Evolutionary conservation across 2,329 filamentous ascomycete genomes (phyloP).

Genomic region (Neopestalotiopsis sp.): DNA sequence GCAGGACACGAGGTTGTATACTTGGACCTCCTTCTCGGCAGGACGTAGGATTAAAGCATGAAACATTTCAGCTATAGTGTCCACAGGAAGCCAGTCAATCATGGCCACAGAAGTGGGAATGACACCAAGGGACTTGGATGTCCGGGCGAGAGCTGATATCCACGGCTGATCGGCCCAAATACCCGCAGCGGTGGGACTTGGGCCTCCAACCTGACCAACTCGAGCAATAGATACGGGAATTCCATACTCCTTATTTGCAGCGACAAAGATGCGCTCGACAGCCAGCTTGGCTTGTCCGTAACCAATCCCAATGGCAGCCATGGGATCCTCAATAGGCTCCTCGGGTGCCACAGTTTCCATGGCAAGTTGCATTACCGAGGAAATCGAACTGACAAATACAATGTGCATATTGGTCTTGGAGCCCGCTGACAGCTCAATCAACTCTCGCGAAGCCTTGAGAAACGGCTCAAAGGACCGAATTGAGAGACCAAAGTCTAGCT

Average conservation of each 20-base stretch:
- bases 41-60: slow-evolving; percentile 12
- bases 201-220: slow-evolving; percentile 26
- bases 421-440: slow-evolving; percentile 17
- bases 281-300: slow-evolving; percentile 30
- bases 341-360: neutral
- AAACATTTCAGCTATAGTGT: slow-evolving; percentile 23
- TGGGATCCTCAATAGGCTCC: slow-evolving; percentile 19
- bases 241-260: slow-evolving; percentile 12
- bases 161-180: slow-evolving; percentile 28
- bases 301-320: slow-evolving; percentile 22
- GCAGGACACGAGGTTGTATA: slow-evolving; percentile 20
- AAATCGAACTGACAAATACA: slow-evolving; percentile 30
- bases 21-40: neutral
- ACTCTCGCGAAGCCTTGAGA: slow-evolving; percentile 7
- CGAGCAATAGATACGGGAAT: slow-evolving; percentile 27
- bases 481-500: slow-evolving; percentile 24
- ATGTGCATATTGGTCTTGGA: slow-evolving; percentile 13
- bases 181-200: neutral
- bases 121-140: slow-evolving; percentile 20
- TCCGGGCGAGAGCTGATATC: slow-evolving; percentile 27
- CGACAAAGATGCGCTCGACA: slow-evolving; percentile 24
- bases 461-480: slow-evolving; percentile 24
- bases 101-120: slow-evolving; percentile 19
- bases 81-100: slow-evolving; percentile 24
- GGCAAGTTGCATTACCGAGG: slow-evolving; percentile 5